Evolutionary conservation across 2,329 filamentous ascomycete species (phyloP).

Genomic region (Rutstroemia sydowiana): DNA sequence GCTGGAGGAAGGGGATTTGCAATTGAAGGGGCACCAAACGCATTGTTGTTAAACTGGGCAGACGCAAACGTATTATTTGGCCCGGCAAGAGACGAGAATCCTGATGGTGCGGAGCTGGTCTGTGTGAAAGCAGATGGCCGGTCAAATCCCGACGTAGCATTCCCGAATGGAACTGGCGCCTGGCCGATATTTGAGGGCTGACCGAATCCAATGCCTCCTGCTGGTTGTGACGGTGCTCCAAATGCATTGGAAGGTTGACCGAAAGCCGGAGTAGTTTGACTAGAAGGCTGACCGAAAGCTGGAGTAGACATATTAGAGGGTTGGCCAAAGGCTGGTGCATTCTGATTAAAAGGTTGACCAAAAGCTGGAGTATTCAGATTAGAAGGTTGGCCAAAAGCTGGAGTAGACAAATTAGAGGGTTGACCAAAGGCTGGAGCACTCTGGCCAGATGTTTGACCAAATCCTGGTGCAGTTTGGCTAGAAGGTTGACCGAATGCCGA

Average conservation of each 20-base stretch:
- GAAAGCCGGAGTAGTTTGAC: conserved; percentile 27
- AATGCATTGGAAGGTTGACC: conserved; percentile 31
- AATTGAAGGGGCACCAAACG: background rate
- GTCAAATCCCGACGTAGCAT: conserved; percentile 31
- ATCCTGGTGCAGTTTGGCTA: background rate
- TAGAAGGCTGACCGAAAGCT: conserved; percentile 26
- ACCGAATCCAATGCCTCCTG: conserved; percentile 30
- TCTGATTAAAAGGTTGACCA: conserved; percentile 16
- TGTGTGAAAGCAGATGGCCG: conserved; percentile 33
- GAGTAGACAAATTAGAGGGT: conserved; percentile 16
- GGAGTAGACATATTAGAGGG: conserved; percentile 28
- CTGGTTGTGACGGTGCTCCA: conserved; percentile 18
- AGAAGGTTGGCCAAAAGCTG: conserved; percentile 33
- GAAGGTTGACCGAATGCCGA: conserved; percentile 32
- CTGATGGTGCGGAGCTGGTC: conserved; percentile 12
- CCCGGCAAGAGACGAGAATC: conserved; percentile 7
- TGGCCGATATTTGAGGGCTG: conserved; percentile 34
- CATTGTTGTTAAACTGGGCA: conserved; percentile 3
- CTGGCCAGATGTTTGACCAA: conserved; percentile 27
- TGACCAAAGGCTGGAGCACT: conserved; percentile 10
- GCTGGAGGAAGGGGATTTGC: conserved; percentile 1
- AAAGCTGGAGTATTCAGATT: conserved; percentile 32
- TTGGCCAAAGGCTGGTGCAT: conserved; percentile 31
- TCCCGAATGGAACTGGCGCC: conserved; percentile 24
- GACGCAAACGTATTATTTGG: background rate